These are phyloP conservation scores for Vachellia collinsii DNA, from an alignment of 306 rosid species.

Conservation along the genomic window DNA sequence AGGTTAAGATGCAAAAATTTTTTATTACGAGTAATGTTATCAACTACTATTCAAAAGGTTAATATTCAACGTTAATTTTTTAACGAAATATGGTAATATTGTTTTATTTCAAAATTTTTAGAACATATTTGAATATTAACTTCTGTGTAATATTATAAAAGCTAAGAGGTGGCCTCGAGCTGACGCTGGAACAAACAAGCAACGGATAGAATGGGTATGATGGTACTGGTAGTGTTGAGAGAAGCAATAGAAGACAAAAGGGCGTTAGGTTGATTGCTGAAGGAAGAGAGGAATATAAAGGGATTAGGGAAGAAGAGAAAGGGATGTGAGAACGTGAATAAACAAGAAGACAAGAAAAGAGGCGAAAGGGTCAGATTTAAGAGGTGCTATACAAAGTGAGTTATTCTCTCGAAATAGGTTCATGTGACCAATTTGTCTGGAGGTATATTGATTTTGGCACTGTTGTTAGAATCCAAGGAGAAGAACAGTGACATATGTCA, in stretches of 20 bases:
- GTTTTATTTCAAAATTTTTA: no score
- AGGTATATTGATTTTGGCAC: constrained; percentile 8
- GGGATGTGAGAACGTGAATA: constrained; percentile 1
- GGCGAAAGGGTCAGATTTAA: constrained; percentile 11
- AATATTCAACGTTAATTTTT: no score
- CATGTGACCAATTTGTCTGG: constrained; percentile 24
- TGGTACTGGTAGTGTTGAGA: background rate
- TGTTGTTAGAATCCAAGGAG: constrained; percentile 40
- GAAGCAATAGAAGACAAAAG: constrained; percentile 37
- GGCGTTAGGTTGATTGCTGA: constrained; percentile 27
- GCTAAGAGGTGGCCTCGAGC: no score
- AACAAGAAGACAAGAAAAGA: constrained; percentile 37
- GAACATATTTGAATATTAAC: no score
- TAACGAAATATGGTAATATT: no score
- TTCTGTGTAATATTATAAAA: no score
- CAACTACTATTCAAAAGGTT: no score
- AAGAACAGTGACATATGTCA: constrained; percentile 41
- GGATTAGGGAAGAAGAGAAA: constrained; percentile 5
- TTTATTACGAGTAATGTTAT: no score
- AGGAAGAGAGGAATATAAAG: background rate
- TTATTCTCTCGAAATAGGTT: constrained; percentile 24
- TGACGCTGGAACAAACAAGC: no score
- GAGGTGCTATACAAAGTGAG: background rate
- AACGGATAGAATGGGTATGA: no score
- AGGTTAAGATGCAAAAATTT: no score